Evolutionary conservation across 2,329 filamentous ascomycete genomes (phyloP), one percentile per base, ranked within the genome.

Genomic region (Thielaviopsis populi): DNA sequence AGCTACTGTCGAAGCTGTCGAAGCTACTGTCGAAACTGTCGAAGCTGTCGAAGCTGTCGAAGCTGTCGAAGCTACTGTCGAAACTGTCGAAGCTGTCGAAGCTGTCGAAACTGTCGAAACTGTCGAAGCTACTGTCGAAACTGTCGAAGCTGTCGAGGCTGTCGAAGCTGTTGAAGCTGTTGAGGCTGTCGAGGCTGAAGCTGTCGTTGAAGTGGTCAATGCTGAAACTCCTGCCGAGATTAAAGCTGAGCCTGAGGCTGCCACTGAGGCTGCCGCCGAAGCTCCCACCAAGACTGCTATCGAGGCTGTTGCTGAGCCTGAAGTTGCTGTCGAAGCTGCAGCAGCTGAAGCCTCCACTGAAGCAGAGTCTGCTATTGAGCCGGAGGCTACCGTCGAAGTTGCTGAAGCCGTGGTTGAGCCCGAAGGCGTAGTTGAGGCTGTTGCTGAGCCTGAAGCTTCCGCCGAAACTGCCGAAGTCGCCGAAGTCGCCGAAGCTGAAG

Each of bases 181-280:
- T 17, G 50, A 50, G n/a, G 2, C 46, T 33, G 3, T 7, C 13
- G 46, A 8, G 46, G 7, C 2, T 24, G 66, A 66, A 43, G 50
- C 42, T 50, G 58, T 41, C 50, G 50, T 27, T 27, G 63, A 46
- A 46, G 59, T 11, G 41, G n/a, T n/a, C n/a, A n/a, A n/a, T n/a
- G n/a, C n/a, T n/a, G 65, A 67, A 46, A 7, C 15, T 19, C 24
- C 50, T 17, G 62, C 53, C 54, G 63, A 65, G 33, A 62, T 65
- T 17, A 37, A 33, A 3, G 59, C 63, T 37, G 37, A 17, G n/a
- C 11, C 46, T n/a, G 46, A 13, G 33, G 33, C 62, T 50, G 59
- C 15, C 8, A 30, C 33, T 30, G 33, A n/a, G 41, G 40, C 33
- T 11, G 50, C 13, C 1, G 33, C 46, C 13, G 15, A 15, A 24